Evolutionary conservation across 164 flowering plant species (phyloP), one percentile per base, ranked within the genome.

Genomic region (Stephania japonica): DNA sequence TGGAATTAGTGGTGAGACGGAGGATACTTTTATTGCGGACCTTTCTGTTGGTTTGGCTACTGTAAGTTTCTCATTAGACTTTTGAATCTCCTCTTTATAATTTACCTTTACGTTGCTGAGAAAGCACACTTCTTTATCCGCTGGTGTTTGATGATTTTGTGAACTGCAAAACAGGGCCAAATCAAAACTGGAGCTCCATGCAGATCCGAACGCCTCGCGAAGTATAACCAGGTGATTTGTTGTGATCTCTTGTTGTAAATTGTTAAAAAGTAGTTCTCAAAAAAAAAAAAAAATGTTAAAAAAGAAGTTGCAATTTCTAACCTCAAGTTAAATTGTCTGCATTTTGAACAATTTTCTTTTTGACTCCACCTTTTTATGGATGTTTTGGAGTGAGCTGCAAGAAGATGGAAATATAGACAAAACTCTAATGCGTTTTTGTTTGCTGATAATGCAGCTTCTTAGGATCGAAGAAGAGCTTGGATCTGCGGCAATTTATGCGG

Each of bases 391-490:
- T 5, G 21, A 24, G 24, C 21, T 59, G 63, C 5, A n/a, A 59
- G 21, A 5, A 21, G 24, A 47, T 9, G 1, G 53, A 9, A 32
- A 32, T 16, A 47, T 47, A 47, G 53, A 47, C 16, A 16, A 47
- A 47, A 47, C 12, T 47, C 53, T 47, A 47, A 47, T 47, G 16
- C 19, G 59, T 50, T 50, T 50, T 13, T 59, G 2, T 19, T 47
- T 50, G 5, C 24, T 76, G 66, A 6, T 4, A 0, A 10, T 77
- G 75, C 86, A 87, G 88, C 86, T 85, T 70, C 83, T 87, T 56
- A 79, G 90, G 80, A 87, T 85, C 0, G 90, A 87, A 73, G 87
- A 87, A 75, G 90, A 87, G 74, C 83, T 87, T 41, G 87, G 90
- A 43, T 42, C 85, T 21, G 85, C 79, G 18, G 90, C 88, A 61